phyloP scores from a whole-genome alignment of 1,284 basidiomycete species.

The Golubevia sp. region DNA sequence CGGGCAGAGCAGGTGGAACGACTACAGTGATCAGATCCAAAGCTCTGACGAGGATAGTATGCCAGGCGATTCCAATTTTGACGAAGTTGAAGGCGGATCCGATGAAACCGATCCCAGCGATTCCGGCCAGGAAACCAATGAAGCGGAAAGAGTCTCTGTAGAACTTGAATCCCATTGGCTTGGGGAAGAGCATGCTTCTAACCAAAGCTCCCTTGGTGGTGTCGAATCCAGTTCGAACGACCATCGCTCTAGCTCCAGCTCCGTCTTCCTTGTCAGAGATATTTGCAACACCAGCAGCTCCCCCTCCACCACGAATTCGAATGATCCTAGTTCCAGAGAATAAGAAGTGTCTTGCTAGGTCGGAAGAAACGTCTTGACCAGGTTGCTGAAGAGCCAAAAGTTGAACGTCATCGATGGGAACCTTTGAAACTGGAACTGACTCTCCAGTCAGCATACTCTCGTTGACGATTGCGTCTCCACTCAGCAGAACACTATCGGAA shows the following conservation, averaged over 20 bases:
- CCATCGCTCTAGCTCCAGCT: constrained; percentile 75
- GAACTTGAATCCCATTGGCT: constrained; percentile 76
- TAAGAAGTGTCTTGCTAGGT: constrained; percentile 82
- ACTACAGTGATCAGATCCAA: constrained; percentile 97
- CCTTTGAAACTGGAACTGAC: constrained; percentile 88
- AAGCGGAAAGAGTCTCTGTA: constrained; percentile 93
- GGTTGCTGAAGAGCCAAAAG: constrained; percentile 35
- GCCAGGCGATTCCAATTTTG: constrained; percentile 84
- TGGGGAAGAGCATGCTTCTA: constrained; percentile 97
- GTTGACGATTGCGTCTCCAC: constrained; percentile 95
- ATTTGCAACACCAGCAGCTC: constrained; percentile 63
- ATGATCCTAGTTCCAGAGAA: constrained; percentile 92
- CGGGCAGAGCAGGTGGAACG: constrained; percentile 94
- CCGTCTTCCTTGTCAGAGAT: constrained; percentile 30
- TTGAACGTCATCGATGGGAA: constrained; percentile 66
- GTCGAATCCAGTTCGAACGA: constrained; percentile 92
- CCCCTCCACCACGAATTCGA: constrained; percentile 69
- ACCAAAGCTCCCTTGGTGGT: constrained; percentile 97
- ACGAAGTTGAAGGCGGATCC: constrained; percentile 84
- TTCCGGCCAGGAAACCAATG: constrained; percentile 84
- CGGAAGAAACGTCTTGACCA: constrained; percentile 67
- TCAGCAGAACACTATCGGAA: constrained; percentile 87
- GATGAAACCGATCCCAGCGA: constrained; percentile 67
- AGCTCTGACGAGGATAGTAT: constrained; percentile 87
- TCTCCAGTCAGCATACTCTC: constrained; percentile 98